Conservation (phyloP, 495 filamentous ascomycete genomes). For the Hypoxylon crocopeplum region DNA sequence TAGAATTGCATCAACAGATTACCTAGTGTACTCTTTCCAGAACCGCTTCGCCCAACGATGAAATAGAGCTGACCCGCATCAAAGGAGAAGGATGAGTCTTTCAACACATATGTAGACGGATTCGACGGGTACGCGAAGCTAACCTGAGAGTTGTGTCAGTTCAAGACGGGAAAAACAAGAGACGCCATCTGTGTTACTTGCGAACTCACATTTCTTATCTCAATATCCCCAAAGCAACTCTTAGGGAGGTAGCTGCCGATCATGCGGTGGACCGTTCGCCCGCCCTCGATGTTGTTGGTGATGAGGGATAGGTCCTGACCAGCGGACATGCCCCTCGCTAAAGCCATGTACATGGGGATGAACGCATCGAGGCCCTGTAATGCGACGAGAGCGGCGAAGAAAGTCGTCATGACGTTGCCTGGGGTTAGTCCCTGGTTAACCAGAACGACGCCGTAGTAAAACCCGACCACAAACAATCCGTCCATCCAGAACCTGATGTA, state of each 20-base stretch:
- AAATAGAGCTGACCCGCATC: constrained; percentile 77
- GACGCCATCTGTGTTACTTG: neutral
- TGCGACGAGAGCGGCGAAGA: constrained; percentile 80
- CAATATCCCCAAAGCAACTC: constrained; percentile 69
- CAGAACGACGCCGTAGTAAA: constrained; percentile 83
- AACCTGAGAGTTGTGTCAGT: constrained; percentile 59
- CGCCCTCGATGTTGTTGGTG: constrained; percentile 26
- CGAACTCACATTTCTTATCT: constrained; percentile 69
- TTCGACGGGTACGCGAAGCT: constrained; percentile 86
- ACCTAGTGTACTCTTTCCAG: constrained; percentile 89
- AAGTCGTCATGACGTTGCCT: constrained; percentile 80
- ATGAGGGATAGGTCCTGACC: constrained; percentile 59
- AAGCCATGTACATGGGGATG: constrained; percentile 73
- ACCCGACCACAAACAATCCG: constrained; percentile 86
- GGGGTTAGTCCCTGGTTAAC: constrained; percentile 61
- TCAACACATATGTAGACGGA: constrained; percentile 65
- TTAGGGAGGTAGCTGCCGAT: constrained; percentile 39
- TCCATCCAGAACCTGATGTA: constrained; percentile 76
- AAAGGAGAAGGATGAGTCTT: constrained; percentile 67
- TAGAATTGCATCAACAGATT: constrained; percentile 84
- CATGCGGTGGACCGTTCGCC: constrained; percentile 37
- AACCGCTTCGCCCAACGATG: constrained; percentile 85
- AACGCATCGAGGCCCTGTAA: constrained; percentile 75
- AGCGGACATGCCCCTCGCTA: constrained; percentile 83
- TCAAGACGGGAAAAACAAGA: neutral